Conservation (phyloP, 495 filamentous ascomycete genomes). For the Articulospora tetracladia region DNA sequence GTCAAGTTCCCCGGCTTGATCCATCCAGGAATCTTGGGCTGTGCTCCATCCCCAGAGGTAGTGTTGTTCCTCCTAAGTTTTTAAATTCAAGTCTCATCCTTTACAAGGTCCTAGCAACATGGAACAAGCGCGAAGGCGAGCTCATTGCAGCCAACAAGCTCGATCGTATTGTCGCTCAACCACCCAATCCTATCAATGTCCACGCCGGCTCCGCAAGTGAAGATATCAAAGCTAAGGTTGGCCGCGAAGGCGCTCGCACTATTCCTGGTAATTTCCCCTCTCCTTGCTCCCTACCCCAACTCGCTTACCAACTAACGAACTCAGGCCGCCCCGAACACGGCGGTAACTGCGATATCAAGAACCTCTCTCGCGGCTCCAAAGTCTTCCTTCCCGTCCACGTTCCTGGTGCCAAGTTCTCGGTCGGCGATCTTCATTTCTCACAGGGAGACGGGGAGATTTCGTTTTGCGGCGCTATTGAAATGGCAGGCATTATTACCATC, state of each 20-base stretch:
- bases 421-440: slow-evolving; percentile 58
- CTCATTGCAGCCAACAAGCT: slow-evolving; percentile 65
- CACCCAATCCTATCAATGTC: slow-evolving; percentile 64
- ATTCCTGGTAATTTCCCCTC: slow-evolving; percentile 55
- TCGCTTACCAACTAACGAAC: slow-evolving; percentile 1
- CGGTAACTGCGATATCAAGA: slow-evolving; percentile 88
- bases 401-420: slow-evolving; percentile 83
- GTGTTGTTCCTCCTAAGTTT: neutral
- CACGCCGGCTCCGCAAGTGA: slow-evolving; percentile 67
- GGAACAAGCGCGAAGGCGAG: slow-evolving; percentile 79
- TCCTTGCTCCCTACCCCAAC: slow-evolving; percentile 25
- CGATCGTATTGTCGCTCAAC: slow-evolving; percentile 74
- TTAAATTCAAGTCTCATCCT: neutral
- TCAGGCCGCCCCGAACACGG: slow-evolving; percentile 31
- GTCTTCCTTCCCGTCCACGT: slow-evolving; percentile 85
- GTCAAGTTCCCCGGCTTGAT: slow-evolving; percentile 90
- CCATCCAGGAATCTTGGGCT: slow-evolving; percentile 91
- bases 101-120: slow-evolving; percentile 47
- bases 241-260: slow-evolving; percentile 81
- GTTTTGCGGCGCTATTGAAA: slow-evolving; percentile 96
- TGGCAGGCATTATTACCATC: slow-evolving; percentile 89
- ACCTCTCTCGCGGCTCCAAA: slow-evolving; percentile 78
- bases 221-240: slow-evolving; percentile 68
- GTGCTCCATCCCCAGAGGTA: slow-evolving; percentile 69
- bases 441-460: slow-evolving; percentile 71